Evolutionary conservation across 1,284 basidiomycete species (phyloP), one percentile per base, ranked within the genome.

Genomic region (Cutaneotrichosporon mucoides): DNA sequence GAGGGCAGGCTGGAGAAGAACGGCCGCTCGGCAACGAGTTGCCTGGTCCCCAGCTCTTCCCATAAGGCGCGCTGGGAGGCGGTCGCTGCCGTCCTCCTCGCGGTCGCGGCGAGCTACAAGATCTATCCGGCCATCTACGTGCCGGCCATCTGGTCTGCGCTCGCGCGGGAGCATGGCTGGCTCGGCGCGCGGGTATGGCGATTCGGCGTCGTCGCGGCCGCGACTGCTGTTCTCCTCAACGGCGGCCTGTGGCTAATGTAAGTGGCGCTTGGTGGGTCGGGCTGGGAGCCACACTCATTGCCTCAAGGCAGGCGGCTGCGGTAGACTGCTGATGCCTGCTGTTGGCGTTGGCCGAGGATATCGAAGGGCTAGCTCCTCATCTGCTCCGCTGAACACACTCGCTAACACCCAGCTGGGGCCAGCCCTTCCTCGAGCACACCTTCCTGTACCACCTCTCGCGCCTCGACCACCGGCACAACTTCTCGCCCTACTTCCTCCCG

Each of bases 391-490:
- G 15, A 12, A 16, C 44, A 5, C 35, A n/a, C 8, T 15, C 24
- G 13, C 55, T 54, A 10, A 56, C 55, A 8, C 5, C 10, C 67
- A 96, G 92, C 62, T 98, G 94, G 93, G 96, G 95, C 5, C 82
- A 88, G 65, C 88, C 93, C 0, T 97, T 97, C 80, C 79, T 99
- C 34, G 83, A 90, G 60, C 88, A 98, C 74, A 89, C 95, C 0
- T 98, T 93, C 77, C 81, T 98, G 13, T 98, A 99, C 77, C 96
- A 99, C 71, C 79, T 94, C 4, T 84, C 87, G 62, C 85, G 96
- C 40, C 84, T 90, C 33, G 96, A 99, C 77, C 93, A 98, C 72
- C 86, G 94, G 55, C 96, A 99, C 80, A 99, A 99, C 77, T 99
- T 99, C 78, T 92, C 92, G 12, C 90, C 93, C 0, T 97, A 98